Base-by-base conservation (phyloP, 2,329 filamentous ascomycete species). In the Parastagonospora avenae region DNA sequence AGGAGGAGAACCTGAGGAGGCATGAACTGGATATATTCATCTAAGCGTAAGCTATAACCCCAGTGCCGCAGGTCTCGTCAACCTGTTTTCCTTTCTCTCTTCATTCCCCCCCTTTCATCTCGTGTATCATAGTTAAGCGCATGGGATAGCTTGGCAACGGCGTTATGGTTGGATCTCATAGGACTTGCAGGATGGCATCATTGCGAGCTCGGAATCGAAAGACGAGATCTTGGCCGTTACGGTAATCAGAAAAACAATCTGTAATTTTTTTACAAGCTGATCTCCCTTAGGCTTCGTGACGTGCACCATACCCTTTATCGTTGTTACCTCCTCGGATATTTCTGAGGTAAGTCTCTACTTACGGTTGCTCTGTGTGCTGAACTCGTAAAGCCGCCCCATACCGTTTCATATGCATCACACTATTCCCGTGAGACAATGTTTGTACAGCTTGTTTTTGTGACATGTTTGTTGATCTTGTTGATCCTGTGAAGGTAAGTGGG, bases 1-100 rank as follows among this genome's bases (percentile, higher is more conserved):
- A 90, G 48, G 91, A 94, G 55, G 90, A 94, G 59, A 86, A 85
- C 50, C 78, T 93, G 66, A 86, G 90, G 65, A 82, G 92, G 67
- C 85, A 88, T 36, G 92, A 97, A 77, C 73, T 97, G 73, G 86
- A 85, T 8, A 93, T 96, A 74, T 83, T 96, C 63, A 79, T 96
- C 72, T 96, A 81, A 81, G 49, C 24, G 40, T 53, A 55, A 54
- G 52, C 5, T 9, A 39, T 24, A 16, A 8, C 14, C 10, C 12
- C 15, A 9, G 14, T 16, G 3, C 19, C 30, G 19, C 19, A 24
- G 19, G 19, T 24, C 19, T 32, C n/a, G 30, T 32, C 30, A 16
- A 28, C 37, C 14, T 16, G 10, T 16, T 36, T 28, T 33, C 11
- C 19, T 43, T 35, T 43, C 31, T 43, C 14, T 12, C 16, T 35